Evolutionary conservation across 352 stramenopile species (phyloP), one percentile per base, ranked within the genome.

Genomic region (Pythium plurisporium): DNA sequence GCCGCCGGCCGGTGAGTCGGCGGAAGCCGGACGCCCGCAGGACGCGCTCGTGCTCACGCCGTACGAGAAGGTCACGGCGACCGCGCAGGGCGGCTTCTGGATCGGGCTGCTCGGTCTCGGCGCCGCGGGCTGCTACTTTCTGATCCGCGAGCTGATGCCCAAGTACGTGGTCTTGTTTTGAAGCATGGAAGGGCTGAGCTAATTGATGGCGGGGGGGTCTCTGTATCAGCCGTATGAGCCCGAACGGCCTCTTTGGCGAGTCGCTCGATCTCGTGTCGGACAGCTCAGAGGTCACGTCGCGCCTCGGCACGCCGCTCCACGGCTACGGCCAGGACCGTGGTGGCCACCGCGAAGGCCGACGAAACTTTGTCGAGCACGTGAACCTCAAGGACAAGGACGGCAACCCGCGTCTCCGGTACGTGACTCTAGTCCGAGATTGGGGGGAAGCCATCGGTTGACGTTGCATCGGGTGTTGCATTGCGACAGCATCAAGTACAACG

Each of bases 351-450:
- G 94, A 98, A 67, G 92, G 94, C 45, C 87, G 94, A 64, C 76
- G 92, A 54, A 98, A 98, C 74, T 96, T 96, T 68, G 96, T 98
- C 62, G 94, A 98, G 65, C 79, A 97, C 72, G 96, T 96, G 19
- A 82, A 97, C 65, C 94, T 98, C 55, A 87, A 81, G 38, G 72
- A 86, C 62, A 87, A 92, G 66, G 87, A 97, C 40, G 92, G 82
- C 58, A 88, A 86, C 51, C 77, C 80, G 49, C 82, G 80, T 69
- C 77, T 89, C 41, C 80, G 73, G 68, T 83, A 41, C 36, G 69
- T 65, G 15, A 9, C 0, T 59, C 8, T 10, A n/a, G 4, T 48
- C 7, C 10, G 8, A 20, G 12, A 33, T 17, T 27, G 19, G 3
- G 55, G 17, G 4, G 5, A 7, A 37, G 9, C 36, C n/a, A n/a